phyloP scores from a whole-genome alignment of 345 rosid species.

The Eucalyptus polybractea region DNA sequence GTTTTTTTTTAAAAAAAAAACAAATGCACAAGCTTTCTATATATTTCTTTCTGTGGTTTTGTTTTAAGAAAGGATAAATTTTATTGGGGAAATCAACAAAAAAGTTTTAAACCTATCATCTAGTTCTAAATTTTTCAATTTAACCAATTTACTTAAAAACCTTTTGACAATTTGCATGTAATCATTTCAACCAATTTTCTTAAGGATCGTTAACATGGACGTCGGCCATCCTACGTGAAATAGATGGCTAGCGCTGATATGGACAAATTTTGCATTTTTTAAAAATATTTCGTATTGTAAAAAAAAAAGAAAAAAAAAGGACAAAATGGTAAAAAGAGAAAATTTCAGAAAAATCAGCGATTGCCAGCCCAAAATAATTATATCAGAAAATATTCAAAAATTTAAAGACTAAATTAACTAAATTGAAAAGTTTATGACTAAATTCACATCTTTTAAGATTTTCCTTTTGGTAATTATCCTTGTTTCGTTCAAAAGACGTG shows the following conservation, averaged over 20 bases:
- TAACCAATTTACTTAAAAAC: background rate
- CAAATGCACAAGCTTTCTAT: background rate
- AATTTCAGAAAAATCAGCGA: background rate
- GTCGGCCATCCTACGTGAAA: fast-evolving
- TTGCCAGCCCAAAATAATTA: background rate
- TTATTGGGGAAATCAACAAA: background rate
- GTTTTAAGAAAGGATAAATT: background rate
- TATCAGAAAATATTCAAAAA: fast-evolving
- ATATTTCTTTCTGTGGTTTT: background rate
- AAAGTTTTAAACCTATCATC: fast-evolving
- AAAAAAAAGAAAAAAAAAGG: background rate
- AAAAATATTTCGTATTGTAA: background rate
- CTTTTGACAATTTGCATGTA: background rate
- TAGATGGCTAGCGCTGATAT: fast-evolving
- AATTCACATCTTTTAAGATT: background rate
- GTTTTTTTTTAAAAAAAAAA: fast-evolving
- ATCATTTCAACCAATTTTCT: background rate
- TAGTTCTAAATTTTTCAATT: fast-evolving
- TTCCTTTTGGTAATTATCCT: background rate
- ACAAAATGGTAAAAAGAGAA: background rate
- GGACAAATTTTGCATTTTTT: background rate
- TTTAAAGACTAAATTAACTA: background rate
- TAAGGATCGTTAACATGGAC: fast-evolving
- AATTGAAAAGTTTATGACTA: background rate
- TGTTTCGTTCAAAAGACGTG: background rate